Evolutionary conservation across 768 basidiomycete species (phyloP).

Genomic region (Agaricus bisporus): DNA sequence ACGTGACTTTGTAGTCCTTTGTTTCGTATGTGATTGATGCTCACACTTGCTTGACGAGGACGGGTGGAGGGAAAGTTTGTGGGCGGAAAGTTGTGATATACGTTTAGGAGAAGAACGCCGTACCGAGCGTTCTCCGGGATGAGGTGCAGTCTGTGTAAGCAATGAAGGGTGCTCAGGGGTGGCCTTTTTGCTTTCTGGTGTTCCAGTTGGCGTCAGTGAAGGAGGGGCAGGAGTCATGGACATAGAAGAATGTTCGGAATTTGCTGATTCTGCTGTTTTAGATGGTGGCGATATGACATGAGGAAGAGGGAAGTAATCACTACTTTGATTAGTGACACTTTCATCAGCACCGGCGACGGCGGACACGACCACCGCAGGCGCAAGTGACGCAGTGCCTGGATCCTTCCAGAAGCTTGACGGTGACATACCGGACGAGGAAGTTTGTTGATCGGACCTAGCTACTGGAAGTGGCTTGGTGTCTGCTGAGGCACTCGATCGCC

Average conservation of each 20-base stretch:
- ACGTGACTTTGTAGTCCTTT: constrained; percentile 10
- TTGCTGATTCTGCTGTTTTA: constrained; percentile 8
- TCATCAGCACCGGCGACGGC: constrained; percentile 41
- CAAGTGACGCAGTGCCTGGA: constrained; percentile 44
- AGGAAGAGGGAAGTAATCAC: constrained; percentile 7
- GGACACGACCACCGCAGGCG: constrained; percentile 48
- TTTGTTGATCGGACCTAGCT: constrained; percentile 15
- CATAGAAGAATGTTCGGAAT: constrained; percentile 34
- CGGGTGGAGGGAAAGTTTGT: constrained; percentile 29
- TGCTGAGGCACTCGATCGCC: constrained; percentile 29
- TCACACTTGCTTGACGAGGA: constrained; percentile 21
- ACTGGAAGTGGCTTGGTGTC: constrained; percentile 24
- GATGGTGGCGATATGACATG: neutral
- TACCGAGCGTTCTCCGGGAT: constrained; percentile 18
- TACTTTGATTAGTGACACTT: constrained; percentile 26
- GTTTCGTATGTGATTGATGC: constrained; percentile 2
- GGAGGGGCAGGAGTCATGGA: constrained; percentile 33
- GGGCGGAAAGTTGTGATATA: constrained; percentile 34
- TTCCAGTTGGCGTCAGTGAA: constrained; percentile 28
- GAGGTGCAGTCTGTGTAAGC: constrained; percentile 60
- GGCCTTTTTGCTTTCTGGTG: constrained; percentile 17
- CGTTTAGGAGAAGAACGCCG: constrained; percentile 31
- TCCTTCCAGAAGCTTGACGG: constrained; percentile 43
- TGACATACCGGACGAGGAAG: constrained; percentile 26
- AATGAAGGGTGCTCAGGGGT: constrained; percentile 39